Evolutionary conservation across 73 alveolate species (phyloP), one percentile per base, ranked within the genome.

Genomic region (Paramecium octaurelia): DNA sequence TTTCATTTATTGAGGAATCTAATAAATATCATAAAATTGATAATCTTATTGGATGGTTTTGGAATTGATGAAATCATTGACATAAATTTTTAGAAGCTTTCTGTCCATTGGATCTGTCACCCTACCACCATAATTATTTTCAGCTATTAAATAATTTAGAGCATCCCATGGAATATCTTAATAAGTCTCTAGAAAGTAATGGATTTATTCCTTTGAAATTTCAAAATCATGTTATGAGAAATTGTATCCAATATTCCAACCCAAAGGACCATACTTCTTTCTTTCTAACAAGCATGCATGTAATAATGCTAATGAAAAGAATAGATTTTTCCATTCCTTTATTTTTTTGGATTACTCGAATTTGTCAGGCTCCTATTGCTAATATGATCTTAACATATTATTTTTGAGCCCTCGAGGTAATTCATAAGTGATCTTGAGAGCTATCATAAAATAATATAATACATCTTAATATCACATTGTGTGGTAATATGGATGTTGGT

Each of bases 61-160:
- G 20, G 95, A 98, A 75, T 95, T 95, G 8, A 96, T 71, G 93
- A 95, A 98, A 75, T 96, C 94, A 7, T 94, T 83, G 8, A 98
- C 93, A 46, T 97, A 95, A 85, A 96, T 93, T 96, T 95, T 98
- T 69, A 98, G 93, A 76, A 97, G 93, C 29, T 96, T 94, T 93
- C 99, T 95, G 93, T 98, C 99, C 83, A 95, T 93, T 44, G 95
- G 98, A 96, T 98, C 99, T n/a, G 99, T 98, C 6, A 98, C 98
- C 71, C 99, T 93, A 24, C 99, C 99, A 34, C 99, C 99, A 95
- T 98, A 98, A 59, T 96, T 96, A 43, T 96, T 97, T 58, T 97
- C 99, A 58, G 99, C 99, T 84, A 95, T 96, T 23, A 97, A 93
- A 89, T 95, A 97, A n/a, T 93, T 69, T 4, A 98, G 88, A 2